Evolutionary conservation across 2,329 filamentous ascomycete genomes (phyloP).

Genomic region (Laburnicola sp.): DNA sequence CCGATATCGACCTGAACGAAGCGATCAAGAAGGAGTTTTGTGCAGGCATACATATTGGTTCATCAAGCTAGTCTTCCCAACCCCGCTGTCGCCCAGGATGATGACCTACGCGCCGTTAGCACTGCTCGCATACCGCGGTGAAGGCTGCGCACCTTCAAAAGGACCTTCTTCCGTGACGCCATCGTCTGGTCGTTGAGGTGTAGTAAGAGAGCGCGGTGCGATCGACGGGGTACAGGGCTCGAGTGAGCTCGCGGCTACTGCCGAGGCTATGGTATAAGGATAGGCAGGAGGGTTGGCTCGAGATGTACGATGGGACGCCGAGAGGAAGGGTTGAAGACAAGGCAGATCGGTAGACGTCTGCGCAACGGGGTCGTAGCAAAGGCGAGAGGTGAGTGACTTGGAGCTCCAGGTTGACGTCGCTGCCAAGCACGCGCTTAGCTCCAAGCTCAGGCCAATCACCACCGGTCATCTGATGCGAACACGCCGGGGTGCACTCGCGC

Average conservation of each 20-base stretch:
- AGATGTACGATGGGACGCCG: background rate
- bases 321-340: background rate
- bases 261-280: conserved; percentile 11
- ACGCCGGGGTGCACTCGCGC: no score
- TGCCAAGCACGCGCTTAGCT: conserved; percentile 7
- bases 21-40: background rate
- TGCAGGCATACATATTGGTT: conserved; percentile 92
- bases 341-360: background rate
- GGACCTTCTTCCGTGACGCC: conserved; percentile 72
- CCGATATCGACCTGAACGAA: background rate
- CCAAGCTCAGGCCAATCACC: conserved; percentile 4
- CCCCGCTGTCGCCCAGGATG: conserved; percentile 97
- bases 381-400: background rate
- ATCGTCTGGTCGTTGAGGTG: conserved; percentile 25
- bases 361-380: background rate
- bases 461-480: no score
- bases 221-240: conserved; percentile 13
- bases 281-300: conserved; percentile 10
- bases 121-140: background rate
- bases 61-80: conserved; percentile 99
- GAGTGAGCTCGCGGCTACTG: conserved; percentile 5
- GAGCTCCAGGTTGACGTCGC: conserved; percentile 4
- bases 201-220: conserved; percentile 15
- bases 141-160: conserved; percentile 70
- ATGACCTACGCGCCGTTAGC: conserved; percentile 70